Evolutionary conservation across 192 early-diverging fungal species (phyloP).

Genomic region (Coemansia asiatica): DNA sequence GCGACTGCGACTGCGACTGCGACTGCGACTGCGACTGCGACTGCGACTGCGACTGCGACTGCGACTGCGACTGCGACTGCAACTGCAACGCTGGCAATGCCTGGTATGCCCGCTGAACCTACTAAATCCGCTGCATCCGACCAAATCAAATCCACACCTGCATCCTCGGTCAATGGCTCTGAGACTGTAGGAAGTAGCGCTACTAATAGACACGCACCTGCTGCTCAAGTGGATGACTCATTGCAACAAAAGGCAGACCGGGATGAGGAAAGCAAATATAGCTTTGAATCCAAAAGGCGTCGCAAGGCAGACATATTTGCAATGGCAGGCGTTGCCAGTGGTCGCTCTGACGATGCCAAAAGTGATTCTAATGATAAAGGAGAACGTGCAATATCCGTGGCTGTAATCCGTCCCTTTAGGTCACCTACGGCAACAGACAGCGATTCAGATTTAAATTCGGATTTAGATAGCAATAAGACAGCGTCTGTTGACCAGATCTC

Average conservation of each 20-base stretch:
- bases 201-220: background rate
- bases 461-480: background rate
- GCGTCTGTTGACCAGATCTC: background rate
- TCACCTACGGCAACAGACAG: constrained; percentile 24
- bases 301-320: background rate
- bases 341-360: background rate
- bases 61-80: no score
- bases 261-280: constrained; percentile 36
- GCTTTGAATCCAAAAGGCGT: background rate
- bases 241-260: no score
- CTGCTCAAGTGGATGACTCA: background rate
- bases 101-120: no score
- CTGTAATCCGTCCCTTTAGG: constrained; percentile 26
- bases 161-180: background rate
- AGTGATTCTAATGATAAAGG: background rate
- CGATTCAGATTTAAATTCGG: constrained; percentile 9
- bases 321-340: background rate
- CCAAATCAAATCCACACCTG: background rate
- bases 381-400: constrained; percentile 18
- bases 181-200: background rate
- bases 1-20: no score
- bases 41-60: no score
- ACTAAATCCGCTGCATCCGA: background rate
- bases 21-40: no score
- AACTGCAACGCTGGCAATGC: no score